phyloP scores from a whole-genome alignment of 2,329 filamentous ascomycete genomes.

The Aspergillus brasiliensis region DNA sequence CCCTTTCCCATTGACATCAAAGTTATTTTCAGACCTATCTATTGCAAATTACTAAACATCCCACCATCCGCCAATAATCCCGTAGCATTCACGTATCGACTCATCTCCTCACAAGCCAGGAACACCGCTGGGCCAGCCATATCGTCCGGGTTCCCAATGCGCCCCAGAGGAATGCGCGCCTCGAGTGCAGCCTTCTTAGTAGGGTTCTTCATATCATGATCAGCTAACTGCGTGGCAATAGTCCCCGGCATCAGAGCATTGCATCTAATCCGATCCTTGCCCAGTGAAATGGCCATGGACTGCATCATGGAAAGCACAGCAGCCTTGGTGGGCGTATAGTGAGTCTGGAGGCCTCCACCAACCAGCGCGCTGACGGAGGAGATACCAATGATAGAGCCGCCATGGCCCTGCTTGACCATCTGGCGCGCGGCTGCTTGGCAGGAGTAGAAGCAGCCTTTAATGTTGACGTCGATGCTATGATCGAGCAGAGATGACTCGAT shows the following conservation, averaged over 20 bases:
- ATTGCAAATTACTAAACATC: conserved; percentile 25
- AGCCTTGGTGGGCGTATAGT: conserved; percentile 84
- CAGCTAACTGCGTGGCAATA: conserved; percentile 77
- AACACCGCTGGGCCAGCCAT: conserved; percentile 67
- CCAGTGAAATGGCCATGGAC: conserved; percentile 73
- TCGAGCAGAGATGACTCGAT: conserved; percentile 67
- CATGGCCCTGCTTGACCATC: conserved; percentile 29
- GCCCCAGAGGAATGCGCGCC: conserved; percentile 70
- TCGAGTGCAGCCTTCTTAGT: conserved; percentile 57
- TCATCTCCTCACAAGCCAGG: conserved; percentile 25
- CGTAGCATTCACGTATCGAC: conserved; percentile 23
- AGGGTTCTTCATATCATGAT: conserved; percentile 69
- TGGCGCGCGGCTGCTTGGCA: conserved; percentile 32
- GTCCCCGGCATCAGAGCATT: conserved; percentile 80
- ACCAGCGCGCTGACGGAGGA: conserved; percentile 33
- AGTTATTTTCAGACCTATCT: background rate
- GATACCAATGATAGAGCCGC: conserved; percentile 34
- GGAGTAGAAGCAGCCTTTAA: conserved; percentile 31
- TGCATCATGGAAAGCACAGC: conserved; percentile 78
- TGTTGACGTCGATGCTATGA: conserved; percentile 29
- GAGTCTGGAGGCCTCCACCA: conserved; percentile 70
- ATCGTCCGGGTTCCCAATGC: conserved; percentile 66
- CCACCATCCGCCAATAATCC: conserved; percentile 24
- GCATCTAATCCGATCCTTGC: conserved; percentile 71
- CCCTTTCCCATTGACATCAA: no score